Base-by-base conservation (phyloP, 2,329 filamentous ascomycete species). In the Scopulariopsis brevicaulis region DNA sequence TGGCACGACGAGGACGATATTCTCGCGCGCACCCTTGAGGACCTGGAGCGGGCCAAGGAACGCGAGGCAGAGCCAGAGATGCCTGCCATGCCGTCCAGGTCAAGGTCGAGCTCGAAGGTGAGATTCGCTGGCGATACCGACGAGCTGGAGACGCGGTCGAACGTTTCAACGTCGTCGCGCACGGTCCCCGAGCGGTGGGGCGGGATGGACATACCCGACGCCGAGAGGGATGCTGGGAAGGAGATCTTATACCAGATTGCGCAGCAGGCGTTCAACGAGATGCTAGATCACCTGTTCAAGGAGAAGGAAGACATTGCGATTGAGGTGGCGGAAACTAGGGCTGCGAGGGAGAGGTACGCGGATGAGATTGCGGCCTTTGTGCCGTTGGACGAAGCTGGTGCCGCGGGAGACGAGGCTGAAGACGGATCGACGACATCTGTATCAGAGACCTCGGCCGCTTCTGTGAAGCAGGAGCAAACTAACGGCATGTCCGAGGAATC, bases 231-330 rank as follows among this genome's bases (percentile, higher is more conserved):
- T 68, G 85, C 90, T 6, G 90, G 90, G 43, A 90, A 87, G 64
- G 90, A 97, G 67, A 87, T 96, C 4, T 75, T 97, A 1, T 96
- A 96, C 66, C 89, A 96, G 68, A 85, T 95, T 35, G 91, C 90
- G 0, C 91, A 96, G 69, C 88, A 96, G 70, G 88, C 90, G 0
- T 90, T 96, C 73, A 96, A 97, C 66, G 91, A 97, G 71, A 76
- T 97, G 2, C 81, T 99, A 0, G 90, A 97, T 66, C 80, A 85
- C 1, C 77, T 99, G 0, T 99, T 99, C 74, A 87, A 87, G 63
- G 77, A 80, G 4, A 86, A 87, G 62, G 93, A 97, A 69, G 85
- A 92, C 62, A 69, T 89, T 20, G 85, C 90, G 1, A 73, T 94
- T 60, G 79, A 83, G 58, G 85, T 85, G 12, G 80, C 82, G 10